Evolutionary conservation across 169 alveolate genomes (phyloP), one percentile per base, ranked within the genome.

Genomic region (Plasmodium vinckei): DNA sequence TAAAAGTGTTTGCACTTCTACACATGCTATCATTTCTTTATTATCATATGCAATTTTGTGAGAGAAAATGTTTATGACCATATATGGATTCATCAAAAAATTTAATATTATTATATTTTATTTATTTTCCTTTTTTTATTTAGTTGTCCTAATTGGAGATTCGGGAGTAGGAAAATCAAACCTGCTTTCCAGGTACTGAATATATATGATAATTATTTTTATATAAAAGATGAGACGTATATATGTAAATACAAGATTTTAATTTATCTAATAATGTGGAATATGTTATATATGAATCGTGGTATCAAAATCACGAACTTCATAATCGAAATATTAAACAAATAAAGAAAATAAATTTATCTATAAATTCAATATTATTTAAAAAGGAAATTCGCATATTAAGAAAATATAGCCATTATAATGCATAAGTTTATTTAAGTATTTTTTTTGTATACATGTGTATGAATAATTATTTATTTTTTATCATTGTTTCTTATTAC

Each of bases 131-230:
- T 33, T 33, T 33, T 12, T n/a, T 61, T 47, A 19, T 53, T 27
- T 63, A 84, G 91, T 96, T 75, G 98, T 96, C 44, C 94, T 96
- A 23, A 96, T 95, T 67, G 98, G 99, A 23, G 99, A 98, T 90
- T 96, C 99, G 9, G 99, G 99, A 53, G 99, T 98, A 17, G 99
- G 99, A 10, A 98, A 98, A 92, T 96, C 99, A 46, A 97, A 98
- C 88, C 86, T 97, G 69, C 97, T 97, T 42, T 93, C 98, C 56
- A 94, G 98, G 97, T 88, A 64, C 27, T 88, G 57, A 21, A 44
- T 61, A 44, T 27, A 19, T 49, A 33, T 27, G 13, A 54, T 15
- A 15, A 10, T 54, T 15, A 54, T 54, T 54, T 54, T 5, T 59
- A 15, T 39, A 63, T 10, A 63, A 9, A 25, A 63, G 25, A 33